Conservation (phyloP, 768 basidiomycete genomes). For the Termitomyces sp. region DNA sequence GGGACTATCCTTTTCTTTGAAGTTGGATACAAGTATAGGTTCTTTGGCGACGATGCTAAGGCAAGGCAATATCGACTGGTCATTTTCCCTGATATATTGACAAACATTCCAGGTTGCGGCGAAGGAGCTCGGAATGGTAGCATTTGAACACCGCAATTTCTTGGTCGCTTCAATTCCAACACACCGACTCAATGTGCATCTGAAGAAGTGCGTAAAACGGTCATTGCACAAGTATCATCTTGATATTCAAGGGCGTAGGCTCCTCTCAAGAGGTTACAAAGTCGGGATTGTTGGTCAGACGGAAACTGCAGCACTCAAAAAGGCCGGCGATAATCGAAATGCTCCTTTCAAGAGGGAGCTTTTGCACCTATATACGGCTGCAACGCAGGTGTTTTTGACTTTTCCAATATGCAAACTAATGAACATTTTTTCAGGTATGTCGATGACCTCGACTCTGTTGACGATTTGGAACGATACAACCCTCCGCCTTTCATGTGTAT, state of each 20-base stretch:
- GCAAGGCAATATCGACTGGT: constrained; percentile 30
- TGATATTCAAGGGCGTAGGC: constrained; percentile 29
- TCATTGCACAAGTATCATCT: neutral
- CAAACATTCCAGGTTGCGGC: constrained; percentile 55
- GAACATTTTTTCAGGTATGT: constrained; percentile 58
- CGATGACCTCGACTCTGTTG: constrained; percentile 71
- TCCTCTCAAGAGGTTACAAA: constrained; percentile 76
- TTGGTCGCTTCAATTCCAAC: constrained; percentile 72
- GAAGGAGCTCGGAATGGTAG: constrained; percentile 76
- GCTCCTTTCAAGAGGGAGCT: constrained; percentile 72
- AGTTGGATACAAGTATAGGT: constrained; percentile 81
- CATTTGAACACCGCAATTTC: constrained; percentile 71
- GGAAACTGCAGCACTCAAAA: constrained; percentile 90
- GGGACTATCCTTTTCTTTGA: constrained; percentile 76
- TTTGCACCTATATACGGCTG: constrained; percentile 79
- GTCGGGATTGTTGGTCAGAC: constrained; percentile 82
- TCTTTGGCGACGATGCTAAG: constrained; percentile 84
- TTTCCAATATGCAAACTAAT: neutral
- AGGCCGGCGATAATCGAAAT: constrained; percentile 72
- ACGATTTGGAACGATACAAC: constrained; percentile 53
- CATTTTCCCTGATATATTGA: constrained; percentile 4
- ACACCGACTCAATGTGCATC: constrained; percentile 64
- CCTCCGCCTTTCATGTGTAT: constrained; percentile 74
- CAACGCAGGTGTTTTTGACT: constrained; percentile 60
- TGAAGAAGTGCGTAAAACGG: constrained; percentile 59